A percentile compares a stretch with the other conserved stretches of the same genome.
Conservation (phyloP, 2,329 filamentous ascomycete species). For the Stagonosporopsis cucurbitacearum region DNA sequence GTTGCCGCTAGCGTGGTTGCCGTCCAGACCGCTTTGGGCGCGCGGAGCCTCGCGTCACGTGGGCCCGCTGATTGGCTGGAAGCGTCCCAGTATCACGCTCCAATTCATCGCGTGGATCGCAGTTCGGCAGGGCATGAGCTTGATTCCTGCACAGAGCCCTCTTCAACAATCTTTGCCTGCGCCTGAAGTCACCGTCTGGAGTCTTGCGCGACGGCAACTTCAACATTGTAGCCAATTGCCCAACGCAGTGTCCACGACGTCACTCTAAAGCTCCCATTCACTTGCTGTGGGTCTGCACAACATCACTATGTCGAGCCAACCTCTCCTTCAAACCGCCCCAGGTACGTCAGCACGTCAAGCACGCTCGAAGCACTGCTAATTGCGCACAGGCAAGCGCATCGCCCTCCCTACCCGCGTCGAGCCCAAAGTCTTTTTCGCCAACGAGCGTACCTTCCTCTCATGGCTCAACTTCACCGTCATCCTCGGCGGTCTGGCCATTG, state of each 20-base stretch:
- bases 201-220: conserved; percentile 16
- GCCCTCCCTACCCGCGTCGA: conserved; percentile 97
- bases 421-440: conserved; percentile 99
- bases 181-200: conserved; percentile 8
- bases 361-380: conserved; percentile 1
- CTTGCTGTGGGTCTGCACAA: conserved; percentile 21
- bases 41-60: conserved; percentile 29
- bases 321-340: conserved; percentile 90
- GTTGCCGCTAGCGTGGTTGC: conserved; percentile 16
- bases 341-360: conserved; percentile 61
- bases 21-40: conserved; percentile 15
- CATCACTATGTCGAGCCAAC: conserved; percentile 86
- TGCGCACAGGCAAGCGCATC: conserved; percentile 84
- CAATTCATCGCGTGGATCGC: conserved; percentile 8
- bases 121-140: conserved; percentile 10
- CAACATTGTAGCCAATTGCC: conserved; percentile 17
- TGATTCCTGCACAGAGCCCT: conserved; percentile 21
- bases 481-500: conserved; percentile 92
- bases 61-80: conserved; percentile 35
- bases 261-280: conserved; percentile 18
- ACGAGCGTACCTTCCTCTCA: conserved; percentile 98
- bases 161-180: conserved; percentile 2
- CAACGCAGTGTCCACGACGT: conserved; percentile 5
- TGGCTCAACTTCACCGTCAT: conserved; percentile 99
- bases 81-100: conserved; percentile 9